phyloP scores from a whole-genome alignment of 305 asterid species.

The Fraxinus dipetala region DNA sequence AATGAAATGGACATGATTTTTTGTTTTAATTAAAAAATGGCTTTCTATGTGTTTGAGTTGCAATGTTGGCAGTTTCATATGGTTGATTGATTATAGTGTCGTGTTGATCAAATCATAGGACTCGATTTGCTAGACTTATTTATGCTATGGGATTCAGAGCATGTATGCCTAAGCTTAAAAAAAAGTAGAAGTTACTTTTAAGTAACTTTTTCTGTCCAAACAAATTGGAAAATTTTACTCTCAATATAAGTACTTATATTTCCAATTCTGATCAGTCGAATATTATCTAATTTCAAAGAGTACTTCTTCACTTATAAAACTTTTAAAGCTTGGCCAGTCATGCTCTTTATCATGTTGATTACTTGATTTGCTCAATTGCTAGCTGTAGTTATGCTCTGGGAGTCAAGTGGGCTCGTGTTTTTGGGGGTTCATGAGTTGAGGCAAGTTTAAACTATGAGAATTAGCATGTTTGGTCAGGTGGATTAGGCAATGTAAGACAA shows the following conservation, averaged over 20 bases:
- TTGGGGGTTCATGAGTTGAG: conserved; percentile 11
- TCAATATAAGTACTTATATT: not conserved
- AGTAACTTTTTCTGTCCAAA: not conserved
- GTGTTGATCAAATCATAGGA: not conserved
- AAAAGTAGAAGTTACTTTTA: not conserved
- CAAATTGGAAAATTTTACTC: not conserved
- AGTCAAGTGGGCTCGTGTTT: conserved; percentile 6
- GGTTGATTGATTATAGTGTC: not conserved
- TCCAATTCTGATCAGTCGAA: not conserved
- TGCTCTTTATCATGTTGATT: not conserved
- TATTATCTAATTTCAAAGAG: not conserved
- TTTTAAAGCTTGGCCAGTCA: not conserved
- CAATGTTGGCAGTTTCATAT: not conserved
- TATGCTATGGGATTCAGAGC: not conserved
- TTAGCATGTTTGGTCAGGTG: not conserved
- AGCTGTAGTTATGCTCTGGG: conserved; percentile 1
- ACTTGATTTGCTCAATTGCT: conserved; percentile 4
- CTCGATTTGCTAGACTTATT: not conserved
- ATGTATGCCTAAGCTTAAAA: not conserved
- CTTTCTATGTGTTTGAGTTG: conserved; percentile 11
- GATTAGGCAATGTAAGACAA: not conserved
- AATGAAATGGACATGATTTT: not conserved
- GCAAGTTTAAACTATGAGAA: conserved; percentile 7
- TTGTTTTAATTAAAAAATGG: conserved; percentile 10
- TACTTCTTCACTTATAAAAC: not conserved